Conservation (phyloP, 495 filamentous ascomycete genomes). For the Penicillium maclennaniae region DNA sequence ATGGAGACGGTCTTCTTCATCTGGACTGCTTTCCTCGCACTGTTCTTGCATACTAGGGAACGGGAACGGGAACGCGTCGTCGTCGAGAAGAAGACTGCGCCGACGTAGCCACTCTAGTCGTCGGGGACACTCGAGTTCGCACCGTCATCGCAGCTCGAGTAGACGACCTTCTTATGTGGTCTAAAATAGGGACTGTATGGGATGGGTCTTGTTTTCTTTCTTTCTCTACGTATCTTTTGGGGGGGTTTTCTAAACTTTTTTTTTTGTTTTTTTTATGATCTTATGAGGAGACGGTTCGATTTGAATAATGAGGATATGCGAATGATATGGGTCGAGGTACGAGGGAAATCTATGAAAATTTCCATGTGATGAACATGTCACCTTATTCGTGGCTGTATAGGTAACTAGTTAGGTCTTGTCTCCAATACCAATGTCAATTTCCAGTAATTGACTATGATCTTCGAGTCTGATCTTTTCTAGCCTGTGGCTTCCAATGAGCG, state of each 20-base stretch:
- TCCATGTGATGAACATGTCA: not conserved
- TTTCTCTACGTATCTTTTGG: not conserved
- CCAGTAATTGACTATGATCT: not conserved
- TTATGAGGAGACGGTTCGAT: conserved; percentile 1
- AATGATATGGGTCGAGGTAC: not conserved
- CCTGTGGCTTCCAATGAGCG: too few relatives aligned
- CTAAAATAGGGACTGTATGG: conserved; percentile 7
- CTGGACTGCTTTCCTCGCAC: conserved; percentile 61
- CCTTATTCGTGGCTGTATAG: not conserved
- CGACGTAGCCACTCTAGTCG: conserved; percentile 43
- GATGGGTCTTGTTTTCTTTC: conserved; percentile 2
- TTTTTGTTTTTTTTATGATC: conserved; percentile 1
- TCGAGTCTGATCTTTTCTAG: too few relatives aligned
- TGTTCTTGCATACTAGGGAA: conserved; percentile 48
- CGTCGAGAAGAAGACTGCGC: conserved; percentile 40
- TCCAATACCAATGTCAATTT: not conserved
- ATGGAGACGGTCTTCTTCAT: conserved; percentile 84
- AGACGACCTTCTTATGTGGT: conserved; percentile 42
- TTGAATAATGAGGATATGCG: conserved; percentile 4
- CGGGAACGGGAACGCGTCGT: conserved; percentile 26
- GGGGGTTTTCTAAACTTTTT: not conserved
- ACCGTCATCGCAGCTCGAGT: conserved; percentile 34
- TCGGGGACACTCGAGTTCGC: conserved; percentile 29
- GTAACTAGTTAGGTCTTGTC: not conserved
- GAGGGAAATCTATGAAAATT: not conserved